Percentiles rank a stretch among this genome's conserved stretches.
These are phyloP conservation scores for Suillus cothurnatus DNA, from an alignment of 768 basidiomycete genomes.

Conservation along the genomic window DNA sequence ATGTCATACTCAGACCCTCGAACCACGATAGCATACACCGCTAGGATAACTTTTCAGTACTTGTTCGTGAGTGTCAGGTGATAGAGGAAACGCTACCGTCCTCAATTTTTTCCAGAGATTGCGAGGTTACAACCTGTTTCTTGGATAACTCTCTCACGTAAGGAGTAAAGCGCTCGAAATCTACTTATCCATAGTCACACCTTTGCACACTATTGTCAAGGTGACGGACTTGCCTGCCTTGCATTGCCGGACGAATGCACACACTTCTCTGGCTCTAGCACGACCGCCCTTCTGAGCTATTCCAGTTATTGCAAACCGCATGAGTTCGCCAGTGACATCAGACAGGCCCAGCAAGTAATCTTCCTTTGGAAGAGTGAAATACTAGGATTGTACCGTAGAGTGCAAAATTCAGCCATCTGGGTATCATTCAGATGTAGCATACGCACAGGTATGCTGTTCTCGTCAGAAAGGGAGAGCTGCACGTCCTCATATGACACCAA, in stretches of 20 bases:
- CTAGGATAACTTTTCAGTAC: conserved; percentile 37
- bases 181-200: conserved; percentile 37
- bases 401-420: conserved; percentile 3
- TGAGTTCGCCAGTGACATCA: conserved; percentile 95
- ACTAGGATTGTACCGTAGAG: conserved; percentile 46
- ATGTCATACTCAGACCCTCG: conserved; percentile 75
- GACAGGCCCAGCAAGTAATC: conserved; percentile 93
- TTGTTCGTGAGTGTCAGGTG: conserved; percentile 3
- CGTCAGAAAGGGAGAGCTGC: conserved; percentile 62
- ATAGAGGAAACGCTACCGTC: conserved; percentile 55
- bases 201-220: not conserved
- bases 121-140: conserved; percentile 84
- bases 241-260: conserved; percentile 72
- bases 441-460: conserved; percentile 66
- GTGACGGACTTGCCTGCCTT: conserved; percentile 55
- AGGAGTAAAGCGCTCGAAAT: conserved; percentile 78
- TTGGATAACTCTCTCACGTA: conserved; percentile 74
- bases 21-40: conserved; percentile 71
- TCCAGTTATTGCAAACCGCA: conserved; percentile 91
- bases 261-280: conserved; percentile 60
- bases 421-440: conserved; percentile 10
- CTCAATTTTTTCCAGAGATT: conserved; percentile 95
- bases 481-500: conserved; percentile 72
- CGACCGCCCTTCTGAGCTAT: conserved; percentile 69
- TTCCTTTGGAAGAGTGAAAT: conserved; percentile 70